These are phyloP conservation scores for Botryotinia globosa DNA, from an alignment of 2,329 filamentous ascomycete genomes.

Conservation along the genomic window DNA sequence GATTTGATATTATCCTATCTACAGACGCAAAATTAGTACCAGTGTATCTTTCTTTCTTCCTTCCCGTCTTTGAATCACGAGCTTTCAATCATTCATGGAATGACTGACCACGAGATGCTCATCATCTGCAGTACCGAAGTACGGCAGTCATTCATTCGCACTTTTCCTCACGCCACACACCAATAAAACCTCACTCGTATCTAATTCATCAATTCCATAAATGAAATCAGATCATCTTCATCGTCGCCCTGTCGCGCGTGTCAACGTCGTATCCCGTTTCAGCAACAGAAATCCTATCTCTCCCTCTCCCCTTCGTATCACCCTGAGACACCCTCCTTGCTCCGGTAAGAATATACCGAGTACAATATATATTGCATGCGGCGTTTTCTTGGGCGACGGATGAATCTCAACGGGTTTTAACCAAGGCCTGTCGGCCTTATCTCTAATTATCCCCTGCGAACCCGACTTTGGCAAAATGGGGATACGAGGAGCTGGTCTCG, in stretches of 20 bases:
- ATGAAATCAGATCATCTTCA: constrained; percentile 2
- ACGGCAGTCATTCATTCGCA: constrained; percentile 1
- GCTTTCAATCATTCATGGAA: neutral
- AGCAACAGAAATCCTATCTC: neutral
- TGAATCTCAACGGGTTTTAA: neutral
- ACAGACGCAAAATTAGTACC: neutral
- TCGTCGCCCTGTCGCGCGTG: neutral
- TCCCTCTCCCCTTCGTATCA: neutral
- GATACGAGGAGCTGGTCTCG: constrained; percentile 1
- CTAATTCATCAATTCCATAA: neutral
- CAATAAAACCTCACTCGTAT: neutral
- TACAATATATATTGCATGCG: constrained; percentile 4
- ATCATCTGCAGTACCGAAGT: constrained; percentile 1
- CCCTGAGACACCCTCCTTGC: neutral
- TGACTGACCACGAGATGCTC: neutral
- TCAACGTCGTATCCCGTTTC: constrained; percentile 10
- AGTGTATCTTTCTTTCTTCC: neutral
- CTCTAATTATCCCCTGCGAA: constrained; percentile 3
- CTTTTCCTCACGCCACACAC: neutral
- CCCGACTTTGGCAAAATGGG: constrained; percentile 7
- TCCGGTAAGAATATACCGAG: constrained; percentile 8
- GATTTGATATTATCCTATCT: constrained; percentile 12
- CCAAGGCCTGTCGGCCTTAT: constrained; percentile 9
- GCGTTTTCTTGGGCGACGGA: neutral
- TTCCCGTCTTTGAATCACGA: constrained; percentile 14